These are phyloP conservation scores for Colletotrichum costaricense DNA, from an alignment of 2,329 filamentous ascomycete species.

Conservation along the genomic window DNA sequence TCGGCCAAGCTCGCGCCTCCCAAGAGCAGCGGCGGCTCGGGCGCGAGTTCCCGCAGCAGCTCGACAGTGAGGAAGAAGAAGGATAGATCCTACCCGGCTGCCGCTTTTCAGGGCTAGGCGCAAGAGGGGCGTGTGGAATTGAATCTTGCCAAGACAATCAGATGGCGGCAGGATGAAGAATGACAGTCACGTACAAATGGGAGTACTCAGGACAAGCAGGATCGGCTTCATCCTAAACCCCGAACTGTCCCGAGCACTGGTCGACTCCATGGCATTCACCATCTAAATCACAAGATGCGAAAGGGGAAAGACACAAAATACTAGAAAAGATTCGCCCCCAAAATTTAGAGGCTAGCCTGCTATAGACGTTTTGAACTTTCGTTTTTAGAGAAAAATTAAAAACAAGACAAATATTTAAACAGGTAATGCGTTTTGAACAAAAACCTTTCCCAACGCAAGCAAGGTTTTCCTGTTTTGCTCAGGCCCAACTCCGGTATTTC, in stretches of 20 bases:
- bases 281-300: background rate
- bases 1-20: conserved; percentile 40
- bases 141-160: background rate
- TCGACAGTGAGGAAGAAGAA: conserved; percentile 66
- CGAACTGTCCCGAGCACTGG: background rate
- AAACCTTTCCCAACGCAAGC: background rate
- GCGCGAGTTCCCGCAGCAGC: conserved; percentile 67
- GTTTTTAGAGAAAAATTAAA: background rate
- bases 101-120: conserved; percentile 64
- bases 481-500: background rate
- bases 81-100: conserved; percentile 71
- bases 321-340: background rate
- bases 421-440: background rate
- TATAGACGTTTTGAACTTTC: background rate
- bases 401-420: background rate
- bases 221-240: background rate
- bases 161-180: background rate
- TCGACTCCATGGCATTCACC: too few species aligned
- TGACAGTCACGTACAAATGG: background rate
- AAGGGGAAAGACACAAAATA: background rate
- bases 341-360: background rate
- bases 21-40: conserved; percentile 46
- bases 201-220: background rate
- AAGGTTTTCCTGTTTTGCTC: background rate
- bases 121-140: conserved; percentile 5